Base-by-base conservation (phyloP, 805 yeast genomes). In the Hanseniaspora lachancei region DNA sequence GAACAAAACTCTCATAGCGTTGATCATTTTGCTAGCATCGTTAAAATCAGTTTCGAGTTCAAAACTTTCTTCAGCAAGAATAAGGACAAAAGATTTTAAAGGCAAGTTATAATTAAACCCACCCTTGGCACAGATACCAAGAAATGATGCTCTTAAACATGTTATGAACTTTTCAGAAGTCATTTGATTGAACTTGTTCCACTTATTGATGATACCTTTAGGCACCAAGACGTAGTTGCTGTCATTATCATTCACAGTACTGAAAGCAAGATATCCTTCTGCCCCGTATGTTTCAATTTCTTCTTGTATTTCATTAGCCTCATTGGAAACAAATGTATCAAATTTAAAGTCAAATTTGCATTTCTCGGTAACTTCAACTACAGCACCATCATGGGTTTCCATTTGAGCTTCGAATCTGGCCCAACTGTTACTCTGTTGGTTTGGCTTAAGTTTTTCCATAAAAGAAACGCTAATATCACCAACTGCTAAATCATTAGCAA, bases 401-500 rank as follows among this genome's bases (percentile, higher is more conserved):
- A 18, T 4, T 7, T 23, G 24, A 7, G 18, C 24, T 7, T 12
- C 44, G 13, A 51, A 24, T 3, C 13, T 13, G n/a, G 29, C 18
- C 50, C 50, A 53, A 10, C 20, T 13, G 4, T 1, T 13, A 15
- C 24, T 43, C 18, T 42, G 39, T 20, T 15, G 21, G 8, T 35
- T 24, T 6, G 32, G 13, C 29, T 44, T 53, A n/a, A 79, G 61
- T 0, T 87, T 78, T 67, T 93, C 98, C 64, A 86, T 88, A 67
- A 86, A 91, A 0, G 97, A 85, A 5, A 93, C 96, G 72, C 81
- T 86, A 21, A 93, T 86, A 53, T 82, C 82, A 47, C 96, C 89
- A 9, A 53, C 43, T 1, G 56, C n/a, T 15, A 53, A 39, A n/a
- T 27, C 40, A 29, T 44, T 42, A 5, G 47, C 34, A 6, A 53